These are phyloP conservation scores for Fraxinus cuspidata DNA, from an alignment of 257 asterid genomes.

Conservation along the genomic window DNA sequence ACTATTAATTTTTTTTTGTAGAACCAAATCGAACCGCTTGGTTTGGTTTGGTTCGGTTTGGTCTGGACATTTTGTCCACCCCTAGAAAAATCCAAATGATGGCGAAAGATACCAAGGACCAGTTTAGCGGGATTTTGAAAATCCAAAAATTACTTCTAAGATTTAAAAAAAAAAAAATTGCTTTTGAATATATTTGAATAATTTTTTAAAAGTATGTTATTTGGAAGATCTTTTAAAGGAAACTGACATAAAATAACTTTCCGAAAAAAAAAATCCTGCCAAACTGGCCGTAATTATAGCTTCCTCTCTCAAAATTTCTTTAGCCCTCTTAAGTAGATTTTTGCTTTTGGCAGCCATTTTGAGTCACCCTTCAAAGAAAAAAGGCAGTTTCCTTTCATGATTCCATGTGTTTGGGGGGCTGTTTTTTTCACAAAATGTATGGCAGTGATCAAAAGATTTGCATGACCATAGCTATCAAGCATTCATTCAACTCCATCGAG, in stretches of 20 bases:
- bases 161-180: not conserved
- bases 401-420: conserved; percentile 41
- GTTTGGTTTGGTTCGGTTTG: no score
- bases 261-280: no score
- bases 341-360: conserved; percentile 45
- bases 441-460: conserved; percentile 59
- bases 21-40: no score
- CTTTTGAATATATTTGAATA: no score
- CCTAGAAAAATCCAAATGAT: no score
- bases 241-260: no score
- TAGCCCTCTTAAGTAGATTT: conserved; percentile 25
- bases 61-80: no score
- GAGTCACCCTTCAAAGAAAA: conserved; percentile 31
- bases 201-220: no score
- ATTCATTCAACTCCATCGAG: conserved; percentile 45
- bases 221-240: no score
- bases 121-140: no score
- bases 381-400: conserved; percentile 40
- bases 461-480: conserved; percentile 45
- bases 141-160: no score
- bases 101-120: conserved; percentile 18
- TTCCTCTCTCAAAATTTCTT: conserved; percentile 30
- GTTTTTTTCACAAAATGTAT: conserved; percentile 47
- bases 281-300: conserved; percentile 45
- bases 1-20: no score